Percentiles rank a stretch among this genome's conserved stretches.
Evolutionary conservation across 305 asterid species (phyloP).

Genomic region (Solanum hybrid): DNA sequence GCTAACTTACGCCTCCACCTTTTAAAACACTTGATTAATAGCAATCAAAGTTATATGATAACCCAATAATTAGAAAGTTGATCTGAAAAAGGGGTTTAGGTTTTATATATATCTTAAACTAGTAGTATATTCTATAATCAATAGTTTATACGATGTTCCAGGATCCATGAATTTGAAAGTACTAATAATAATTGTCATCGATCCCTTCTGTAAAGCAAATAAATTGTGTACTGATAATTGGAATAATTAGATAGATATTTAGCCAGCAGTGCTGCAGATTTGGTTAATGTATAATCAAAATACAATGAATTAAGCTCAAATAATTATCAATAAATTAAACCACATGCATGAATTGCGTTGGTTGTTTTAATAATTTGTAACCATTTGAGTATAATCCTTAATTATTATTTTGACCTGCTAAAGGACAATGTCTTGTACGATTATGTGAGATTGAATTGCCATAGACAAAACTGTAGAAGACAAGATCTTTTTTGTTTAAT

Average conservation of each 20-base stretch:
- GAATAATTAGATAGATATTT: background rate
- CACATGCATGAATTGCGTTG: conserved; percentile 4
- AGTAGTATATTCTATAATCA: too few species aligned
- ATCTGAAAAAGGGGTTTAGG: background rate
- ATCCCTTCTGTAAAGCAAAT: background rate
- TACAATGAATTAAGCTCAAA: background rate
- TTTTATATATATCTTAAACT: background rate
- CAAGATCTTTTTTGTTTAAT: background rate
- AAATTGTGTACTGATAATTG: background rate
- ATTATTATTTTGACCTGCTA: background rate
- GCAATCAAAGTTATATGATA: background rate
- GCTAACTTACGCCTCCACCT: background rate
- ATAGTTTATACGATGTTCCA: background rate
- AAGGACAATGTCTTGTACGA: conserved; percentile 2
- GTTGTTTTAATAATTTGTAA: background rate
- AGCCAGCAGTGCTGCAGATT: background rate
- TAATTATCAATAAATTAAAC: background rate
- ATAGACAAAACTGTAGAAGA: background rate
- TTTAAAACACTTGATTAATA: background rate
- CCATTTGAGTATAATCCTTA: background rate
- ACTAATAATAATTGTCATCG: background rate
- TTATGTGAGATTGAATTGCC: background rate
- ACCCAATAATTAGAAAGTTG: background rate
- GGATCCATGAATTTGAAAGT: background rate
- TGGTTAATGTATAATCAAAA: background rate